Evolutionary conservation across 208 protist species (phyloP), one percentile per base, ranked within the genome.

Genomic region (Leishmania tarentolae): DNA sequence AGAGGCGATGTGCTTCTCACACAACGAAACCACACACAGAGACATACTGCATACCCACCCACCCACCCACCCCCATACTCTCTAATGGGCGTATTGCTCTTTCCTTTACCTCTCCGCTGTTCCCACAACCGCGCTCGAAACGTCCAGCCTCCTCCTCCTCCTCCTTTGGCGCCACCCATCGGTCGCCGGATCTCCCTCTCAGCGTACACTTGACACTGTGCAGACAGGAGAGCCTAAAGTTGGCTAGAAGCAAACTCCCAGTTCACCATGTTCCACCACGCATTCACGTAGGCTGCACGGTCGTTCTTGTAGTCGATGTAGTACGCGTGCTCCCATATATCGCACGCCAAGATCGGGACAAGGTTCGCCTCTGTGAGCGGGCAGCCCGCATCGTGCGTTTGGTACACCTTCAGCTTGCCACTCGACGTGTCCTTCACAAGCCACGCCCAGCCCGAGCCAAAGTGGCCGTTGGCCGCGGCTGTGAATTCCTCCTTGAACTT

Each of bases 291-390:
- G 53, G 89, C 85, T 17, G 93, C 87, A 44, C 96, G 93, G 83
- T 97, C 94, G 84, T 98, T 98, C 84, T 87, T 91, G 91, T 98
- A 98, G 91, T 98, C 96, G 81, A 99, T 94, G 88, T 99, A 99
- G 94, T 98, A 99, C 24, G 97, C 97, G 90, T 99, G 97, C 89
- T 99, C 96, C 97, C 96, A 98, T 79, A 98, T 94, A 88, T 98
- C 97, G 85, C 95, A 98, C 77, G 92, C 83, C n/a, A 98, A 82
- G 47, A 98, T 78, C 15, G 96, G 97, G 80, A 88, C 86, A 1
- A 97, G 79, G 83, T 91, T 81, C 53, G 37, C 37, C 78, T 95
- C 91, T 35, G 89, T 90, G 47, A 98, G 76, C 52, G 96, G 96
- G 87, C 83, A 92, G 81, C 81, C 89, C 59, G 91, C 94, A 68